These are phyloP conservation scores for Penicillium pulvis DNA, from an alignment of 495 filamentous ascomycete genomes.

Conservation along the genomic window DNA sequence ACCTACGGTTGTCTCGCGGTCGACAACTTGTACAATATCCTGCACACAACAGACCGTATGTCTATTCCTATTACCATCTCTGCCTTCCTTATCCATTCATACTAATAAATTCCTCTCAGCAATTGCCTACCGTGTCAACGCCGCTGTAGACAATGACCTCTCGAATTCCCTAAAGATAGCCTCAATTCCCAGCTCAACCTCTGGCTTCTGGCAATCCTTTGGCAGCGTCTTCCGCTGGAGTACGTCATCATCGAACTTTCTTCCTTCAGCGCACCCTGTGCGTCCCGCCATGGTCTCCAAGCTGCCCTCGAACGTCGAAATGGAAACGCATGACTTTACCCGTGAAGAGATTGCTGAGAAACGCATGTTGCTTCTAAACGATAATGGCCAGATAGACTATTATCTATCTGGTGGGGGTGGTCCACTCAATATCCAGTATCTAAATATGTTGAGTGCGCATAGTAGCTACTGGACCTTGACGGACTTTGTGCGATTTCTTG, in stretches of 20 bases:
- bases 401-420: conserved; percentile 78
- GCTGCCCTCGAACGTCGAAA: conserved; percentile 85
- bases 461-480: conserved; percentile 86
- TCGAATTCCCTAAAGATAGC: conserved; percentile 74
- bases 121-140: conserved; percentile 90
- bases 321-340: conserved; percentile 94
- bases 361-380: conserved; percentile 83
- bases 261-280: conserved; percentile 21
- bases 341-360: conserved; percentile 91
- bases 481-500: conserved; percentile 85
- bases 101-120: conserved; percentile 51
- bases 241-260: conserved; percentile 27
- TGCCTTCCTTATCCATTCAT: conserved; percentile 33
- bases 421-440: conserved; percentile 87
- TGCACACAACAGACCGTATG: conserved; percentile 64
- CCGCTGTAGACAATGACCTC: conserved; percentile 79
- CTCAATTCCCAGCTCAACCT: conserved; percentile 71
- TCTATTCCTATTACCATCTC: background rate
- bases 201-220: conserved; percentile 66
- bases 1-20: conserved; percentile 88
- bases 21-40: conserved; percentile 95
- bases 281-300: conserved; percentile 55
- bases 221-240: conserved; percentile 62
- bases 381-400: conserved; percentile 94
- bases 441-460: conserved; percentile 97